These are phyloP conservation scores for Euptelea pleiosperma DNA, from an alignment of 164 flowering plant species.

Conservation along the genomic window DNA sequence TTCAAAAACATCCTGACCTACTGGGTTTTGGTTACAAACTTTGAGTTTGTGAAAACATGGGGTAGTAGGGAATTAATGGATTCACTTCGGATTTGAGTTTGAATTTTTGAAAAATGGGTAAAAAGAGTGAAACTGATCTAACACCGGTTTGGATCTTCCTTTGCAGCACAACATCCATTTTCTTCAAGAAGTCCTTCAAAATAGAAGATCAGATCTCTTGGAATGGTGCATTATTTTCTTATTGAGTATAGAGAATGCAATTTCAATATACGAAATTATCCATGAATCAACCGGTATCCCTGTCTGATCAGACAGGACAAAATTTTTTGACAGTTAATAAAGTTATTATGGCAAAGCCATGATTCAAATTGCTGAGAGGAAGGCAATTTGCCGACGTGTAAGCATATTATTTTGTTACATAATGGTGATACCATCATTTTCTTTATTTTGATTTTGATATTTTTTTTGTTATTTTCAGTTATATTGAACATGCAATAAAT, in stretches of 20 bases:
- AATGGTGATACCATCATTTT: no score
- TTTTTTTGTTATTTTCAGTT: no score
- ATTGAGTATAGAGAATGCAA: conserved; percentile 53
- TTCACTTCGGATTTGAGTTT: no score
- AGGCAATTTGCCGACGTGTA: no score
- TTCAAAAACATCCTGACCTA: not conserved
- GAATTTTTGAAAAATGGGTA: not conserved
- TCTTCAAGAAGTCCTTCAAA: conserved; percentile 82
- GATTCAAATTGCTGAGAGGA: not conserved
- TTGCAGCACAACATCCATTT: conserved; percentile 91
- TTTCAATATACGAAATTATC: conserved; percentile 62
- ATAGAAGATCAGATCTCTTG: conserved; percentile 66
- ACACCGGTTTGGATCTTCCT: not conserved
- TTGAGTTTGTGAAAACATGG: not conserved
- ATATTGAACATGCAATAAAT: no score
- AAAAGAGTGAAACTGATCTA: not conserved
- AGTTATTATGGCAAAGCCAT: conserved; percentile 3
- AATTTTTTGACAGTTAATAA: not conserved
- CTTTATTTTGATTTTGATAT: no score
- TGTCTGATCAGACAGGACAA: conserved; percentile 11
- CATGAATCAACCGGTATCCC: conserved; percentile 36
- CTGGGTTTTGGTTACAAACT: not conserved
- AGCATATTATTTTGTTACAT: no score
- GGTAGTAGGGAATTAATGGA: no score
- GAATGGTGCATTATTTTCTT: conserved; percentile 81